A percentile compares a stretch with the other conserved stretches of the same genome.
Conservation (phyloP, 2,329 filamentous ascomycete species). For the Colletotrichum sojae region DNA sequence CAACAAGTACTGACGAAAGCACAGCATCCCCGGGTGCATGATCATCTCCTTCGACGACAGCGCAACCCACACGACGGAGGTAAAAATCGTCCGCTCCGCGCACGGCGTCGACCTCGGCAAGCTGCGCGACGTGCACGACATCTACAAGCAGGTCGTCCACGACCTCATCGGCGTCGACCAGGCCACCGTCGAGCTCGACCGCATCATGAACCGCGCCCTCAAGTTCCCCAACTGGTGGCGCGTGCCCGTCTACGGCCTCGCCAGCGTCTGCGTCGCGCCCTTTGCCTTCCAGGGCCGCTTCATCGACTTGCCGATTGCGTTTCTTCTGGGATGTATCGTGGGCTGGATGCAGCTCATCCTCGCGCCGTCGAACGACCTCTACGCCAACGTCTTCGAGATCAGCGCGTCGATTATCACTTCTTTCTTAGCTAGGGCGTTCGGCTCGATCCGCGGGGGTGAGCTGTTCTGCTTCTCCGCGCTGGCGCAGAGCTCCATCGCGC, state of each 20-base stretch:
- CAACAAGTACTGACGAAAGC: no score
- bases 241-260: slow-evolving; percentile 81
- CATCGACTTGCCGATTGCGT: slow-evolving; percentile 84
- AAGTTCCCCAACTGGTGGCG: slow-evolving; percentile 67
- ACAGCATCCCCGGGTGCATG: slow-evolving; percentile 85
- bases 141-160: slow-evolving; percentile 88
- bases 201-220: slow-evolving; percentile 60
- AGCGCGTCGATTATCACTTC: slow-evolving; percentile 75
- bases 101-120: slow-evolving; percentile 83
- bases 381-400: slow-evolving; percentile 68
- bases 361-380: slow-evolving; percentile 80
- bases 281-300: slow-evolving; percentile 84
- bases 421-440: slow-evolving; percentile 78
- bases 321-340: slow-evolving; percentile 81
- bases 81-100: slow-evolving; percentile 78
- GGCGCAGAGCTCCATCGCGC: slow-evolving; percentile 79
- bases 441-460: slow-evolving; percentile 71
- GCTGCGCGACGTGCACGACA: slow-evolving; percentile 80
- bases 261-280: slow-evolving; percentile 81
- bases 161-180: slow-evolving; percentile 81
- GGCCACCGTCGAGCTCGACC: slow-evolving; percentile 73
- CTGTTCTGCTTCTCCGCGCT: slow-evolving; percentile 81
- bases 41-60: slow-evolving; percentile 90
- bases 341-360: slow-evolving; percentile 82
- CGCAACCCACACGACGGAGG: slow-evolving; percentile 82